A percentile compares a stretch with the other conserved stretches of the same genome.
These are phyloP conservation scores for Solanum gracilifrons DNA, from an alignment of 257 asterid species.

Conservation along the genomic window DNA sequence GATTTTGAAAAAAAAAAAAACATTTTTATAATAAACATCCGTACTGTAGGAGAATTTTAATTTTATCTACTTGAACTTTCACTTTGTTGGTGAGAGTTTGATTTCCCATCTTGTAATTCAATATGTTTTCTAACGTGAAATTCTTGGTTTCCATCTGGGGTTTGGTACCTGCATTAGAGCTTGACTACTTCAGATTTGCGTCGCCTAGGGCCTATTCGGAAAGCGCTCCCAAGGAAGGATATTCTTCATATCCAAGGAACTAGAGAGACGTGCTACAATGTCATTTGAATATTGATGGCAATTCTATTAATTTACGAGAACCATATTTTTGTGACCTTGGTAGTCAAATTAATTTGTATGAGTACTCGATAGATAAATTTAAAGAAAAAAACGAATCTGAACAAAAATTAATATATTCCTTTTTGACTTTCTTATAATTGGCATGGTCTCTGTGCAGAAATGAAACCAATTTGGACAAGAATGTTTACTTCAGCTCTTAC, in stretches of 20 bases:
- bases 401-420: neutral
- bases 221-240: neutral
- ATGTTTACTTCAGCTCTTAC: neutral
- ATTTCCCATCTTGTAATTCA: neutral
- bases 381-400: neutral
- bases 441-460: neutral
- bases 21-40: neutral
- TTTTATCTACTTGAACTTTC: neutral
- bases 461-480: neutral
- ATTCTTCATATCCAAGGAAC: no score
- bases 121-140: neutral
- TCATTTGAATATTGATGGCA: neutral
- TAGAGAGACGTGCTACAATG: accelerated
- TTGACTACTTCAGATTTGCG: no score
- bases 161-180: no score
- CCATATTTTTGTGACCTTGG: neutral
- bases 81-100: neutral
- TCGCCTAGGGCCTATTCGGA: no score
- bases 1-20: neutral
- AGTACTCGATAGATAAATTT: neutral
- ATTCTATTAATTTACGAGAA: neutral
- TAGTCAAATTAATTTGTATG: neutral
- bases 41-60: neutral
- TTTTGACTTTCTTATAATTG: neutral
- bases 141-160: neutral